Evolutionary conservation across 257 asterid genomes (phyloP), one percentile per base, ranked within the genome.

Genomic region (Solanum sitiens): DNA sequence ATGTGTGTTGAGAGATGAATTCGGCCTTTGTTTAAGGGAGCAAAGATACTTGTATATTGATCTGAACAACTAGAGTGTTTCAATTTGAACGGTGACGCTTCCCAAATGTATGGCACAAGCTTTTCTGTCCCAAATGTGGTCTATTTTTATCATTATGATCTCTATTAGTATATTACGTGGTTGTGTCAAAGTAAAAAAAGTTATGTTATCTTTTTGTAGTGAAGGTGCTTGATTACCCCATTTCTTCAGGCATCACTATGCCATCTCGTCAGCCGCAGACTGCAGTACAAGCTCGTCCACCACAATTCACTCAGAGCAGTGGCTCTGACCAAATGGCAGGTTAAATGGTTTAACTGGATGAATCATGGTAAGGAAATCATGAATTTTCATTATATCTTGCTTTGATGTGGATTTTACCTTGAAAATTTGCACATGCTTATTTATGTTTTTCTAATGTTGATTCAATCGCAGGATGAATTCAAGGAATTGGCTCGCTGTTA

Each of bases 281-380:
- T 83, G 87, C 89, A 72, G 87, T 86, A 8, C 91, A 89, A 23
- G 84, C 87, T 40, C 87, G 86, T 61, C 88, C 89, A 20, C 88
- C 85, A n/a, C 91, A 83, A 70, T 88, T 89, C 42, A 87, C 88
- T 40, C 89, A 88, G 84, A 80, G 89, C 35, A 88, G 86, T 35
- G 87, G 90, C 47, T 88, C 90, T 82, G 90, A 88, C 73, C 90
- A 88, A 88, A 83, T 86, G 88, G 89, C 90, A 12, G 87, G 92
- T 86, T 89, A 88, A 91, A 88, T 75, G 67, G 50, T 50, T 14
- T 30, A 83, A 59, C 68, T 73, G 68, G 79, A 72, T 27, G 47
- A 39, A 77, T 90, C 65, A 67, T 35, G 87, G 88, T 90, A 89
- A 89, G 42, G 40, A 47, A 47, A 79, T 5, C 42, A 45, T 79